phyloP scores from a whole-genome alignment of 2,329 filamentous ascomycete species.

The Sporothrix humicola region DNA sequence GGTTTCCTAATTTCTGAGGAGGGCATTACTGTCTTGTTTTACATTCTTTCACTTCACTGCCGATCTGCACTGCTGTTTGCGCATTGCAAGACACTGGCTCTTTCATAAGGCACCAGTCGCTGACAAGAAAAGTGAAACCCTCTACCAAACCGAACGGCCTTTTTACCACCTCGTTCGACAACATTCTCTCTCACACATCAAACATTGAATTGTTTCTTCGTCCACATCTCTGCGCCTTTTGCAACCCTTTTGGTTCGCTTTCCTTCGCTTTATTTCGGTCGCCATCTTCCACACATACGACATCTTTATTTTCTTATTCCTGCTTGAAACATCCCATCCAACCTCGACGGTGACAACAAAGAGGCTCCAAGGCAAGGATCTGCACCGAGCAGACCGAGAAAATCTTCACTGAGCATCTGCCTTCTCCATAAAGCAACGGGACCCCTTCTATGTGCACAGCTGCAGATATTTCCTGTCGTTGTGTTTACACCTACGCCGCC shows the following conservation, averaged over 20 bases:
- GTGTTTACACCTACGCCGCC: background rate
- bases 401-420: slow-evolving; percentile 6
- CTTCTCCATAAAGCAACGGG: background rate
- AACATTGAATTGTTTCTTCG: background rate
- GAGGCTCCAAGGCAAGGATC: slow-evolving; percentile 1
- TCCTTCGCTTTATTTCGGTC: background rate
- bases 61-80: slow-evolving; percentile 31
- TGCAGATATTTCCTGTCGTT: background rate
- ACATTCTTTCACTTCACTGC: slow-evolving; percentile 32
- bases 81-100: slow-evolving; percentile 29
- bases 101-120: slow-evolving; percentile 22
- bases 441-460: slow-evolving; percentile 4
- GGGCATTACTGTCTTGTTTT: slow-evolving; percentile 31
- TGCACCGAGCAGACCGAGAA: slow-evolving; percentile 14
- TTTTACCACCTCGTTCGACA: background rate
- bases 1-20: slow-evolving; percentile 1
- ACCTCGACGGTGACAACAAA: slow-evolving; percentile 29
- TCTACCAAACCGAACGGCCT: background rate
- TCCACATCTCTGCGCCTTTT: background rate
- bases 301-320: slow-evolving; percentile 1
- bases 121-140: slow-evolving; percentile 28
- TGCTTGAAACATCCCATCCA: slow-evolving; percentile 20
- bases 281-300: background rate
- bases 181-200: slow-evolving; percentile 6
- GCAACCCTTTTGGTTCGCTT: slow-evolving; percentile 17